Base-by-base conservation (phyloP, 768 basidiomycete genomes). In the Lactarius vividus region DNA sequence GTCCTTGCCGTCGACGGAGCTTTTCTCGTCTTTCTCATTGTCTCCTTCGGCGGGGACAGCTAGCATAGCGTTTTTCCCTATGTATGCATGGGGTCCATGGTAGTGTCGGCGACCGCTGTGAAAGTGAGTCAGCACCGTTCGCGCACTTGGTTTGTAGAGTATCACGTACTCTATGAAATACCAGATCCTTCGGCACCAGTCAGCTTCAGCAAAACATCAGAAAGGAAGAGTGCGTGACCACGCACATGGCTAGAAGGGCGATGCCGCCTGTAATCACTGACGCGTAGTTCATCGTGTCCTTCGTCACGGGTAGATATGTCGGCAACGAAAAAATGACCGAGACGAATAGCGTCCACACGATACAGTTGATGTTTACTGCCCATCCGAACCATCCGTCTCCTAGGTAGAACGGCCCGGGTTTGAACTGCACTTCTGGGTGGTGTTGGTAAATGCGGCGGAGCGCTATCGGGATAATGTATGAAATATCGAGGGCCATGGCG, bases 331-430 rank as follows among this genome's bases (percentile, higher is more conserved):
- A 89, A 70, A 92, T 85, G 52, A 91, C 80, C 64, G 78, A 81
- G 40, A 91, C 82, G 74, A 90, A 89, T 15, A 84, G 70, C 39
- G 87, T 88, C 88, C 88, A 91, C 15, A 72, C 57, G 58, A 91
- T 88, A 74, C 89, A 91, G n/a, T 78, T 79, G 33, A 80, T 67
- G 71, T 93, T 92, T 63, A 82, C 82, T 4, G 79, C 72, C 79
- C 82, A 82, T 0, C 90, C 90, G 18, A 91, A 73, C 49, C 80
- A 66, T 0, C 90, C 90, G 62, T 83, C 77, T 35, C 91, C 88
- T 85, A 94, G 86, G 77, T 88, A 93, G 78, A 94, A 93, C 7
- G 92, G 92, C 13, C 92, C 92, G 4, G 92, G 92, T 66, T 84
- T 86, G 81, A 94, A 94, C 71, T 83, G 80, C 42, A 94, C 92